Evolutionary conservation across 2,329 filamentous ascomycete species (phyloP), one percentile per base, ranked within the genome.

Genomic region (Plectosphaerella plurivora): DNA sequence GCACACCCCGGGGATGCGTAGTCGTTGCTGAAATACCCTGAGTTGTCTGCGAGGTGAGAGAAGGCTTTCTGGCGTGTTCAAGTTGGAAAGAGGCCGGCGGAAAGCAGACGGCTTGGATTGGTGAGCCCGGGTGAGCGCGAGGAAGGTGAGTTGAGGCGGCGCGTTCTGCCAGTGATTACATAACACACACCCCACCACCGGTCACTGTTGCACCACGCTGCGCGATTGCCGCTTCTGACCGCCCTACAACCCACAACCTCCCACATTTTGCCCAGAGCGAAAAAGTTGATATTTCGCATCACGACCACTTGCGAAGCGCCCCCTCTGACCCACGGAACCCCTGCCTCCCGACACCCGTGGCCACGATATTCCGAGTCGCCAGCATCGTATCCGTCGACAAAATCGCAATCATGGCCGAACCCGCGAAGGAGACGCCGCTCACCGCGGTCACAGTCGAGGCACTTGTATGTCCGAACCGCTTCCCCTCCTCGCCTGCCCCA

Each of bases 391-490:
- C 28, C 28, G 28, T 12, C 28, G 28, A 33, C 54, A 57, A 61
- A 56, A 55, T 44, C 61, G 61, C 60, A 63, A 81, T 67, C 61
- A 85, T 86, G 82, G 79, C 75, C 62, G 82, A 86, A 60, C 66
- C 71, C 63, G 62, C 68, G 57, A 88, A 85, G 76, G 86, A 90
- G 70, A 74, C 75, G 70, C 83, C 89, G 71, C 81, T 95, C 74
- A 88, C 87, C 79, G 82, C 90, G 73, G 90, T 97, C 65, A 91
- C 96, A 79, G 87, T 97, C 68, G 92, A 96, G 79, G 91, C 93
- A 66, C 79, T 97, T 79, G 93, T 96, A 82, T 70, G 86, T 73
- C 45, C 51, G 55, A 61, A 52, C 44, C 37, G 55, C 56, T 65
- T 63, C 67, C 68, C 68, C 69, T 68, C 68, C 66, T 65, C 55